Evolutionary conservation across 2,329 filamentous ascomycete genomes (phyloP).

Genomic region (Diaporthe citriasiana): DNA sequence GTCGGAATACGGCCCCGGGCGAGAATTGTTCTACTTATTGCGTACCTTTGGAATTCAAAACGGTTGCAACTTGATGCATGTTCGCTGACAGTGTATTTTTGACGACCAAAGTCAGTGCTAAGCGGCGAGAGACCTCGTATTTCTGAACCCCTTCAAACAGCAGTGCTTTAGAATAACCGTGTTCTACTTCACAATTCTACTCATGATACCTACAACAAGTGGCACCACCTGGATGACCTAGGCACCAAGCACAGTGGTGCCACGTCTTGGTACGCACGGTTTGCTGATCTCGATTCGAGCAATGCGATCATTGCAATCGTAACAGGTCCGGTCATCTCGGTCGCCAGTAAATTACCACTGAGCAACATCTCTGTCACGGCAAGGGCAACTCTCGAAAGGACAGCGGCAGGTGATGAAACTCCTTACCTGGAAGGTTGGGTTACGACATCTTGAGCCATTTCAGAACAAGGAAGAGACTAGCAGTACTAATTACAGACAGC

Average conservation of each 20-base stretch:
- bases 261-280: slow-evolving; percentile 13
- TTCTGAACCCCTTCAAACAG: too few species aligned
- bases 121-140: too few species aligned
- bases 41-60: neutral
- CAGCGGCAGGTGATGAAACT: neutral
- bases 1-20: too few species aligned
- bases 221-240: neutral
- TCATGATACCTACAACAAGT: neutral
- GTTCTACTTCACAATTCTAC: neutral
- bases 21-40: accelerated
- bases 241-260: neutral
- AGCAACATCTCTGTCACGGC: accelerated
- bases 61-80: neutral
- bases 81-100: too few species aligned
- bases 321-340: neutral
- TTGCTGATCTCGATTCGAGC: neutral
- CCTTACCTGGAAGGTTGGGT: too few species aligned
- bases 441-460: neutral
- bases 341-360: too few species aligned
- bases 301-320: too few species aligned
- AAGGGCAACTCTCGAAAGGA: too few species aligned
- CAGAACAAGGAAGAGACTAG: neutral
- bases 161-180: too few species aligned
- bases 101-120: too few species aligned
- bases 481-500: slow-evolving; percentile 46